Base-by-base conservation (phyloP, 441 rosid genomes). In the Melastoma candidum region DNA sequence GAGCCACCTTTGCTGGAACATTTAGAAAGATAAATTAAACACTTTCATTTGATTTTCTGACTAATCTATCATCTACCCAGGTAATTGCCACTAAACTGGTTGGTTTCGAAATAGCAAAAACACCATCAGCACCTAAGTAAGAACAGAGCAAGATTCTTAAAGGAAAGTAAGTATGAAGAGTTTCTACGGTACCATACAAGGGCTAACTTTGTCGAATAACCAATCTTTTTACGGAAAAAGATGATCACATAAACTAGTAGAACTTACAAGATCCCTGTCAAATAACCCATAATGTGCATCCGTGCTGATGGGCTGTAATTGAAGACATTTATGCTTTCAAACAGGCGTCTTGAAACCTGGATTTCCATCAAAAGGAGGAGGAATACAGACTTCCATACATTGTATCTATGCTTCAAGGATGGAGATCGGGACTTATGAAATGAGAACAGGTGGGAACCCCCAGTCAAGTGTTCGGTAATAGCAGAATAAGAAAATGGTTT, bases 251-350 rank as follows among this genome's bases (percentile, higher is more conserved):
- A 32, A 4, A 32, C 11, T 50, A 6, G 36, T 61, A 67, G 54
- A 50, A 77, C 97, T 90, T 72, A 84, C 94, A 74, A 72, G 11
- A 77, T 13, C 48, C 97, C 89, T 2, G 69, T 52, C 11, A 90
- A 77, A 74, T 82, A 90, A 54, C 75, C 82, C 46, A 75, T 71
- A 53, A 84, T 61, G 60, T 84, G 83, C 83, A 87, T 68, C 46
- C 80, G 76, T 64, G 95, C 95, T 0, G 81, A 72, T 46, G 82
- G 75, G 59, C 92, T 79, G 54, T 90, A 82, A 26, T 77, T 68
- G 62, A 82, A 82, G 10, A 81, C 74, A 62, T 76, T 71, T 10
- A 77, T 25, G 0, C 84, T 65, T 73, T 90, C 95, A 1, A 62
- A 65, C 43, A 84, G 84, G 39, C 94, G 89, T 69, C 96, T 74